Conservation (phyloP, 2,329 filamentous ascomycete species). For the Rhynchosporium graminicola region DNA sequence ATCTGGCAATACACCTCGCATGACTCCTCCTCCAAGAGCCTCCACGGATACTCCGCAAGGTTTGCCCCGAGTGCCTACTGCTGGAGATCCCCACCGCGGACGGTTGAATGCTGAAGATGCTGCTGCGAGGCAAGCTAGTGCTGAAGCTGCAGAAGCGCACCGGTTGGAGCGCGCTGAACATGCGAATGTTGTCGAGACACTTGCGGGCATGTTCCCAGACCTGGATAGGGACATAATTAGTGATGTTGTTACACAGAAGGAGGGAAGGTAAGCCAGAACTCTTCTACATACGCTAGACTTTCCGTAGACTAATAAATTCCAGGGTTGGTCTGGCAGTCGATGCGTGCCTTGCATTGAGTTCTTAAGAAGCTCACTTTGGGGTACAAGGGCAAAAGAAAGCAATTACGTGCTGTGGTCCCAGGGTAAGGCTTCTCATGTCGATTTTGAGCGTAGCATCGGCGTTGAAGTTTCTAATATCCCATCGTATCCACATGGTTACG, state of each 20-base stretch:
- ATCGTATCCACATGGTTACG: conserved; percentile 4
- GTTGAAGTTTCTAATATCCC: conserved; percentile 23
- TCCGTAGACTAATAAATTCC: conserved; percentile 30
- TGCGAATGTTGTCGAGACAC: conserved; percentile 85
- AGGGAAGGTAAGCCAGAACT: conserved; percentile 71
- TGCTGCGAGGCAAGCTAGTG: conserved; percentile 85
- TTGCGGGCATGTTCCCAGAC: conserved; percentile 96
- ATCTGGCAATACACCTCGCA: conserved; percentile 45
- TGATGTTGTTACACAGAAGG: conserved; percentile 93
- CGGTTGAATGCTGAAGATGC: conserved; percentile 76
- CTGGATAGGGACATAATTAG: conserved; percentile 92
- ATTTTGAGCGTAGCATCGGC: conserved; percentile 32
- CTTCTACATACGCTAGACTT: not conserved
- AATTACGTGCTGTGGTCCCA: not conserved
- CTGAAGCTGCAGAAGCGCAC: conserved; percentile 84
- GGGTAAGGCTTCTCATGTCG: conserved; percentile 20
- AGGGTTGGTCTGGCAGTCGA: conserved; percentile 86
- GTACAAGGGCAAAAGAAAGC: too few relatives aligned
- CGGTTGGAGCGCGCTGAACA: conserved; percentile 83
- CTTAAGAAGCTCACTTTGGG: conserved; percentile 19
- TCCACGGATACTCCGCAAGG: conserved; percentile 33
- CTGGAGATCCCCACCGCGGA: conserved; percentile 26
- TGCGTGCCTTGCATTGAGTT: conserved; percentile 70
- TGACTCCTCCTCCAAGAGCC: conserved; percentile 37
- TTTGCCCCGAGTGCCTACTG: conserved; percentile 30